Evolutionary conservation across 768 basidiomycete genomes (phyloP).

Genomic region (Cyathus striatus): DNA sequence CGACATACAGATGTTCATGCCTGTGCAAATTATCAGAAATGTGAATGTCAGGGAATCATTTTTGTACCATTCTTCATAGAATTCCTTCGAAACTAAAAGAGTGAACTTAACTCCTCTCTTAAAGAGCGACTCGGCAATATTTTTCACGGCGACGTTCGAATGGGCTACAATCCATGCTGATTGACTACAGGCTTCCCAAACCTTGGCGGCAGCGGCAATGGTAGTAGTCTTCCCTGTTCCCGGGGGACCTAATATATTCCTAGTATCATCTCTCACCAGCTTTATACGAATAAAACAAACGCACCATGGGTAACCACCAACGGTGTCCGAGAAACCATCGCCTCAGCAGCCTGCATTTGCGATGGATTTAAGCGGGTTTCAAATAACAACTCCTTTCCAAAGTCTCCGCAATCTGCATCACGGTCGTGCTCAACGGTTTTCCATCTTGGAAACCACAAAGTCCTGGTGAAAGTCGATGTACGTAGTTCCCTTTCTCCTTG

Average conservation of each 20-base stretch:
- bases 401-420: too few relatives aligned
- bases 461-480: neutral
- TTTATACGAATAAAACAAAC: too few relatives aligned
- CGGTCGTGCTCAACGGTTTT: neutral
- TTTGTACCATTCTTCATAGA: conserved; percentile 39
- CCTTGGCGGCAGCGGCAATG: conserved; percentile 36
- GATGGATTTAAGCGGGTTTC: too few relatives aligned
- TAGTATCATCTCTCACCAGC: conserved; percentile 9
- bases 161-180: conserved; percentile 39
- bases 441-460: neutral
- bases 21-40: conserved; percentile 15
- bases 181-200: conserved; percentile 21
- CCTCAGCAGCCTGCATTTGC: too few relatives aligned
- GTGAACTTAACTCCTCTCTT: conserved; percentile 32
- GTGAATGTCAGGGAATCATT: neutral
- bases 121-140: conserved; percentile 38
- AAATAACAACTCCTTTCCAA: too few relatives aligned
- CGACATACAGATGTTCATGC: conserved; percentile 45
- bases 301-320: conserved; percentile 35
- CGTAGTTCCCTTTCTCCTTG: neutral
- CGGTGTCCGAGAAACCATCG: conserved; percentile 25
- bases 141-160: conserved; percentile 47
- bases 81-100: conserved; percentile 42
- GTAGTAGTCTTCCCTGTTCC: conserved; percentile 52
- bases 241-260: too few relatives aligned